phyloP scores from a whole-genome alignment of 2,329 filamentous ascomycete genomes.

The Epichloe glyceriae region DNA sequence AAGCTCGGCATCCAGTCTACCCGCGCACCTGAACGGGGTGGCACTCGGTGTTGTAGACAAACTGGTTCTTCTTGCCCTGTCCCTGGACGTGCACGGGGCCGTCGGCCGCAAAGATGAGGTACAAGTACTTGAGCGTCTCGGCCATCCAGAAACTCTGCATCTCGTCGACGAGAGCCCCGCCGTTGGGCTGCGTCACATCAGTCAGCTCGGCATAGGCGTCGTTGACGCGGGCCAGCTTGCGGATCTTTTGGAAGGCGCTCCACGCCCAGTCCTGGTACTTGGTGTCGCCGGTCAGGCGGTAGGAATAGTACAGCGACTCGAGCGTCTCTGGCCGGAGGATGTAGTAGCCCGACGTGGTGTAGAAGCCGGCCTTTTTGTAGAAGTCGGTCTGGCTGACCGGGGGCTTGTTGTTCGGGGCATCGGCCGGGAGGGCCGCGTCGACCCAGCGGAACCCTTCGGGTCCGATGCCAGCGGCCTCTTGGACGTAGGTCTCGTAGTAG shows the following conservation, averaged over 20 bases:
- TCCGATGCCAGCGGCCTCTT: slow-evolving; percentile 59
- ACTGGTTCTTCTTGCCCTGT: slow-evolving; percentile 31
- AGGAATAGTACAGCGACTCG: slow-evolving; percentile 79
- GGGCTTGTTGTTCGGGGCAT: slow-evolving; percentile 25
- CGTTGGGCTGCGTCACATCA: slow-evolving; percentile 51
- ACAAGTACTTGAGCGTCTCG: slow-evolving; percentile 76
- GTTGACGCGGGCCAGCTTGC: slow-evolving; percentile 45
- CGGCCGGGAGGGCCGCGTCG: slow-evolving; percentile 22
- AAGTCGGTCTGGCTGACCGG: slow-evolving; percentile 38
- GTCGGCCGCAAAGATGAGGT: slow-evolving; percentile 55
- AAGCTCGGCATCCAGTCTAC: background rate
- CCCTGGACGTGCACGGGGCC: slow-evolving; percentile 41
- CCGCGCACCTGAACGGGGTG: slow-evolving; percentile 25
- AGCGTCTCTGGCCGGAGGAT: slow-evolving; percentile 68
- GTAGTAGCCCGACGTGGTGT: slow-evolving; percentile 48
- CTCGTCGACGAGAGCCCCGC: slow-evolving; percentile 51
- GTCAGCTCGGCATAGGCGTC: slow-evolving; percentile 54
- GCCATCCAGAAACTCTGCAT: slow-evolving; percentile 86
- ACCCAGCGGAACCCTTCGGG: slow-evolving; percentile 61
- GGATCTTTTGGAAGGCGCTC: slow-evolving; percentile 61
- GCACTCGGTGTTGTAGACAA: slow-evolving; percentile 37
- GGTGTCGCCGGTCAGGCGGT: slow-evolving; percentile 59
- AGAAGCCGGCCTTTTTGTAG: slow-evolving; percentile 58
- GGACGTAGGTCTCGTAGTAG: slow-evolving; percentile 61
- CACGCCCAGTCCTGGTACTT: slow-evolving; percentile 79